Evolutionary conservation across 768 basidiomycete species (phyloP).

Genomic region (Termitomyces sp.): DNA sequence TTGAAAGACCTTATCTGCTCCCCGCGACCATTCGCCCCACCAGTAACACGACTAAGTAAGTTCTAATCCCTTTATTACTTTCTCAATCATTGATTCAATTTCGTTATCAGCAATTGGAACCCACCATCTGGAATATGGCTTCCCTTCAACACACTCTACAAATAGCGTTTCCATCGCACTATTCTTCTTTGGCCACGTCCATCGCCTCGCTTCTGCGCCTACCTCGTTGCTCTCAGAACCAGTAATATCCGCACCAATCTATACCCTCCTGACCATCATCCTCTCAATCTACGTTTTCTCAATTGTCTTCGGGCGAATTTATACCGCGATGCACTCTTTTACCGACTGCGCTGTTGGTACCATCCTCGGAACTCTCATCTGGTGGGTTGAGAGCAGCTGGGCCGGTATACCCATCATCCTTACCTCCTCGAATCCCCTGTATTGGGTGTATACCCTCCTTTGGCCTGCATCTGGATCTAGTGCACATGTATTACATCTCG

Average conservation of each 20-base stretch:
- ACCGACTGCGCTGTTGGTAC: constrained; percentile 68
- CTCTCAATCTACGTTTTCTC: constrained; percentile 62
- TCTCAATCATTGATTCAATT: neutral
- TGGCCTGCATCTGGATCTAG: constrained; percentile 23
- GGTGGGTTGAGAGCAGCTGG: constrained; percentile 57
- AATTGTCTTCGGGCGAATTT: constrained; percentile 78
- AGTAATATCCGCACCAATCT: constrained; percentile 46
- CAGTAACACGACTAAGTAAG: constrained; percentile 82
- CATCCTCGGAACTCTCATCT: constrained; percentile 64
- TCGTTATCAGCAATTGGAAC: constrained; percentile 59
- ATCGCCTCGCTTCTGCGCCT: constrained; percentile 44
- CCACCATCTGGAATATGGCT: constrained; percentile 90
- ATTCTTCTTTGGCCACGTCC: constrained; percentile 63
- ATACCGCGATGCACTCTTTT: constrained; percentile 89
- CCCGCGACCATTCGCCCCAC: constrained; percentile 88
- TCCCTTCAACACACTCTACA: constrained; percentile 94
- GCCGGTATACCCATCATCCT: constrained; percentile 35
- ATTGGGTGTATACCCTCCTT: constrained; percentile 23
- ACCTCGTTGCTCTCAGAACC: constrained; percentile 21
- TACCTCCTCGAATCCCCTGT: constrained; percentile 29
- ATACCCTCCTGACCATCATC: constrained; percentile 38
- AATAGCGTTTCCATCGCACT: constrained; percentile 89
- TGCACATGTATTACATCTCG: constrained; percentile 29
- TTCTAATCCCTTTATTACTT: neutral
- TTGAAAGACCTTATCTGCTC: constrained; percentile 89